These are phyloP conservation scores for Heimioporus punctisporus DNA, from an alignment of 1,284 basidiomycete species.

Conservation along the genomic window DNA sequence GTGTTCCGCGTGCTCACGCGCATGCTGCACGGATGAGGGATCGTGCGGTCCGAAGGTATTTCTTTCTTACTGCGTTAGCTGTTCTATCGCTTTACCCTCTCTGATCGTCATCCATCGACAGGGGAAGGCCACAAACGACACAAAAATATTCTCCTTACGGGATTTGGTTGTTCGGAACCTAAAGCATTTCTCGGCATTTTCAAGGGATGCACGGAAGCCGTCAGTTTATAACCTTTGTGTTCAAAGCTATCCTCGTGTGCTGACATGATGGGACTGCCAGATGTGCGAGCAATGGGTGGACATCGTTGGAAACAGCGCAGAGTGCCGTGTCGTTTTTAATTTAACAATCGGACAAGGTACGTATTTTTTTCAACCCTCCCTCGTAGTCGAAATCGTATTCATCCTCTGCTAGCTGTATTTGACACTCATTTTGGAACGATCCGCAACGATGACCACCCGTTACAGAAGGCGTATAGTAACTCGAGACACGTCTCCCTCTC, in stretches of 20 bases:
- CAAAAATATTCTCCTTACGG: not conserved
- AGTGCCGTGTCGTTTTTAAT: too few species aligned
- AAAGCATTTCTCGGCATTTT: not conserved
- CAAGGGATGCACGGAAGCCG: not conserved
- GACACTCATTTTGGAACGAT: not conserved
- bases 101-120: not conserved
- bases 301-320: not conserved
- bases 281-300: not conserved
- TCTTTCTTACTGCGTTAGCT: too few species aligned
- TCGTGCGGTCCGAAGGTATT: not conserved
- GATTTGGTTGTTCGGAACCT: not conserved
- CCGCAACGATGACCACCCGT: constrained; percentile 29
- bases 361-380: too few species aligned
- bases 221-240: not conserved
- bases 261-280: not conserved
- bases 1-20: not conserved
- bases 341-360: constrained; percentile 1
- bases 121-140: not conserved
- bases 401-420: not conserved
- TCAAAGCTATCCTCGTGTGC: too few species aligned
- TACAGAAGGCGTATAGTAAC: constrained; percentile 34
- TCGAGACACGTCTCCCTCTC: constrained; percentile 37
- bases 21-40: not conserved
- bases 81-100: too few species aligned
- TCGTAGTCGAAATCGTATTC: too few species aligned